Base-by-base conservation (phyloP, 768 basidiomycete genomes). In the Cystobasidium tubakii region DNA sequence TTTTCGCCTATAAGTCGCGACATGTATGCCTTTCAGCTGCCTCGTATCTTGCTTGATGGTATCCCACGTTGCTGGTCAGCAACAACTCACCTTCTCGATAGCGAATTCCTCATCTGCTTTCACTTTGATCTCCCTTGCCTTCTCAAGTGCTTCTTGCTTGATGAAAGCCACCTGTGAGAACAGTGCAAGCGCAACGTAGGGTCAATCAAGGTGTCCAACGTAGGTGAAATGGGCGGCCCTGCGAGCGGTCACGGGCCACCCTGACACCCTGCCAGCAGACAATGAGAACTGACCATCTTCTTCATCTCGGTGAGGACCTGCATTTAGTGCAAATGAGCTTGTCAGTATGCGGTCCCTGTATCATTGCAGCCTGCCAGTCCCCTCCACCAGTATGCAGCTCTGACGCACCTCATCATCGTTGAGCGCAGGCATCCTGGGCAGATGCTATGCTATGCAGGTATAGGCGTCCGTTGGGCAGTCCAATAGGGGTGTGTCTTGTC, bases 61-160 rank as follows among this genome's bases (percentile, higher is more conserved):
- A 34, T 25, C 23, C 63, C 39, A 13, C 21, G 21, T 36, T 66
- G 53, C n/a, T 0, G 36, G 27, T 25, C 33, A 10, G 12, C 29
- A 27, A 12, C 2, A 29, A 74, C 81, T 25, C 65, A 83, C 94
- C 87, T 99, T 99, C 82, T 99, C 96, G 77, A 99, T 98, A 23
- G 95, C 90, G 80, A 98, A 98, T 83, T 99, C 95, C 81, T 98
- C 94, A 75, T 99, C 93, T 0, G 96, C 95, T 82, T 99, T 99
- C 74, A 97, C 92, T 76, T 86, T 89, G 75, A 99, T 93, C 83
- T 99, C 96, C 9, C 96, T 85, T 0, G 92, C 94, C 83, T 99
- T 99, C 84, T 99, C 95, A 76, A 91, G 82, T 2, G 95, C 95
- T 82, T 99, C 96, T 80, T 98, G 96, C 83, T 91, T 71, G 69